Base-by-base conservation (phyloP, 73 alveolate species). In the Paramecium sonneborni region DNA sequence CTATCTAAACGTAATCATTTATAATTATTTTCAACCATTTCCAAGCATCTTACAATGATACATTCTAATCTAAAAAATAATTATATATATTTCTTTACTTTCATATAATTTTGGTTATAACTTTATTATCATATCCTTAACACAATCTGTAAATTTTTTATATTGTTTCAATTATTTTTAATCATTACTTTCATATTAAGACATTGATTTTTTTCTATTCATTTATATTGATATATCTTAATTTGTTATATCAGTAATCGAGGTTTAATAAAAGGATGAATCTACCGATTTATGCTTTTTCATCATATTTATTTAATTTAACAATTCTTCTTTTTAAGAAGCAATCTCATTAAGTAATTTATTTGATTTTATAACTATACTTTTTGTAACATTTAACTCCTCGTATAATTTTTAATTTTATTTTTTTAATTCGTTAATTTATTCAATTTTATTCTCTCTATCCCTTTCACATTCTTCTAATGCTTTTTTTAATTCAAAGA, bases 351-450 rank as follows among this genome's bases (percentile, higher is more conserved):
- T 30, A 3, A 62, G 12, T 14, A 62, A 26, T 12, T 62, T 62
- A 30, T 26, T 32, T 30, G 43, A 62, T 26, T 62, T 62, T 12
- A 62, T 26, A 7, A 30, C 11, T 23, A 23, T 62, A 26, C 24
- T 62, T 62, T 26, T 62, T 62, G 52, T 2, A 30, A 62, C 46
- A 30, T 26, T 32, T 62, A 62, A 32, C 18, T 62, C 84, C 12
- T 62, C 84, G 2, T 62, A 32, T 32, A 62, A 62, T 62, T 62
- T 62, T 62, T 62, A 62, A 62, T 62, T 62, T 62, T 23, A 62
- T 62, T 62, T 62, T 62, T 62, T 62, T 62, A 62, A 62, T 30
- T 62, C 84, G 84, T 62, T 62, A 62, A 62, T 62, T 28, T 30
- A 30, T 62, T 62, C 26, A 62, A 62, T 62, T 62, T 62, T 62